Conservation (phyloP, 2,329 filamentous ascomycete species). For the Lachnellula subtilissima region DNA sequence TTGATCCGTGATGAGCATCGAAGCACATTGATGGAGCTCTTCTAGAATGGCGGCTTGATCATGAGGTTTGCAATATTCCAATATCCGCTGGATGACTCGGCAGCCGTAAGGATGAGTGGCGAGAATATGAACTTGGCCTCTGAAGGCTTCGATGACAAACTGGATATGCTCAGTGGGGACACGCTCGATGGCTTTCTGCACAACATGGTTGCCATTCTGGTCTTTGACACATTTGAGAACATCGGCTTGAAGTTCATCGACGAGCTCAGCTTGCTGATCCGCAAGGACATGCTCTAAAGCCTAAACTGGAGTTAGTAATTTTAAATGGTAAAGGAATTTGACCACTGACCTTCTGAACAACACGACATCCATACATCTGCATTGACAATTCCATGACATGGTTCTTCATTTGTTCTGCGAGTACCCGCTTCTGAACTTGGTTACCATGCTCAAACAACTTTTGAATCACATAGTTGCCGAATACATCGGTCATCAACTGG, state of each 20-base stretch:
- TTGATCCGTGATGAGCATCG: conserved; percentile 73
- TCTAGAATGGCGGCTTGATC: conserved; percentile 69
- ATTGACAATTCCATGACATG: conserved; percentile 74
- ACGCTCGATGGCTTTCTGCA: conserved; percentile 86
- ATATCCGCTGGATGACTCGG: conserved; percentile 85
- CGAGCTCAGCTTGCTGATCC: conserved; percentile 83
- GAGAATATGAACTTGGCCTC: conserved; percentile 66
- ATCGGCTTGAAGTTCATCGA: conserved; percentile 74
- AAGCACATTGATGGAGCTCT: conserved; percentile 71
- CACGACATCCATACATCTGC: conserved; percentile 90
- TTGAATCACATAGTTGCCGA: conserved; percentile 97
- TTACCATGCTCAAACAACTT: conserved; percentile 97
- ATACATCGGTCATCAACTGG: conserved; percentile 92
- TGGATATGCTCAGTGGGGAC: conserved; percentile 73
- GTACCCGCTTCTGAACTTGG: conserved; percentile 82
- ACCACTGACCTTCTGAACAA: conserved; percentile 77
- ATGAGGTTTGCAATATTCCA: conserved; percentile 72
- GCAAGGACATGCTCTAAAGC: conserved; percentile 84
- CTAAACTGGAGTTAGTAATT: conserved; percentile 38
- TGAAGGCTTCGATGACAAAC: conserved; percentile 80
- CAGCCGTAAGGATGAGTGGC: conserved; percentile 83
- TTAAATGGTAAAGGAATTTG: background rate
- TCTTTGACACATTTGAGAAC: conserved; percentile 77
- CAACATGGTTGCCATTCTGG: conserved; percentile 91
- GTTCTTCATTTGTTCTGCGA: conserved; percentile 83